Evolutionary conservation across 345 rosid genomes (phyloP), one percentile per base, ranked within the genome.

Genomic region (Sonneratia caseolaris): DNA sequence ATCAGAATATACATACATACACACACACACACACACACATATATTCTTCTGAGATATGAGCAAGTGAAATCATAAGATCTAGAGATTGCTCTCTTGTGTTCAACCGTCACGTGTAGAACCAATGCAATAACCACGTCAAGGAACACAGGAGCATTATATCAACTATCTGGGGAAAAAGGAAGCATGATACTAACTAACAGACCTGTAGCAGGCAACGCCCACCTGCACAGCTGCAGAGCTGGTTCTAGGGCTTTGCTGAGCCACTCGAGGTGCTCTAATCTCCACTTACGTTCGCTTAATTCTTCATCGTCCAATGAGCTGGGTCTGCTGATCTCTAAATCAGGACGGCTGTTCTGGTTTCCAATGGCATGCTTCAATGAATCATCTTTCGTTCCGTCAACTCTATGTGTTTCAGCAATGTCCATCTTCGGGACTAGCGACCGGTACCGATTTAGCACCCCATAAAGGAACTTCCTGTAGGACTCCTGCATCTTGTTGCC

Each of bases 161-260:
- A 5, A 42, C 10, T 47, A 18, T 0, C 53, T 4, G 5, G 14
- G 38, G 35, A 70, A 35, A 59, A 38, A 45, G 12, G 66, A 38
- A 57, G 57, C 1, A 35, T 47, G 19, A 8, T 21, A 75, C 59
- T 38, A 70, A 83, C 77, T 38, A 70, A 83, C 77, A 81, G 51
- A 88, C 92, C 94, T 88, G 91, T 70, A n/a, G 66, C 5, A 64
- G 87, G 88, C 76, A 89, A 78, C 78, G 96, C 91, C 91, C 89
- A 84, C 84, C 84, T 79, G 79, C 87, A 92, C 43, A 91, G 71
- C 70, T 90, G 94, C 62, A 88, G 61, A 75, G 97, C 95, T 43
- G 96, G 97, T 70, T 91, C 97, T 66, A 91, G 81, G 49, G 92
- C 88, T 76, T 77, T 91, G 0, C 89, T 76, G 70, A 94, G 89